Conservation (phyloP, 805 yeast species). For the Myxozyma nipponensis region DNA sequence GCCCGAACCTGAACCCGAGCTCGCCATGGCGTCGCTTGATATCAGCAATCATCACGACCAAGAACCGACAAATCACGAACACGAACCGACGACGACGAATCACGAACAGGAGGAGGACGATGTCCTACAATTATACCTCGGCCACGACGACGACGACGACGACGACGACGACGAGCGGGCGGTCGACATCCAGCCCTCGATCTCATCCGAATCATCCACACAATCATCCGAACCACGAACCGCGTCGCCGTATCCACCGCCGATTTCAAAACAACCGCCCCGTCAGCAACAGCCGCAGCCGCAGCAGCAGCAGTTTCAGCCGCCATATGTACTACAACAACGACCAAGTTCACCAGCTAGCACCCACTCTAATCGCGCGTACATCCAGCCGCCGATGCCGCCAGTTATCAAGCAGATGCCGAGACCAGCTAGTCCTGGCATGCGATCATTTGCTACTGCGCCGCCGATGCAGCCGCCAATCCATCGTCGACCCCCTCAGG, state of each 20-base stretch:
- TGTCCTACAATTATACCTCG: constrained; percentile 7
- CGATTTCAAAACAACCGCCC: constrained; percentile 1
- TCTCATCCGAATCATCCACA: constrained; percentile 10
- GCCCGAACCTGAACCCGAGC: not conserved
- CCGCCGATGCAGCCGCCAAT: not conserved
- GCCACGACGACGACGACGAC: not conserved
- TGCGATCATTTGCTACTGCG: not conserved
- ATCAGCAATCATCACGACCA: not conserved
- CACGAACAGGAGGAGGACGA: not conserved
- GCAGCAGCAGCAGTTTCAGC: not conserved
- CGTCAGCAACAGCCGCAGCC: not conserved
- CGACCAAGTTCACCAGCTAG: too few relatives aligned
- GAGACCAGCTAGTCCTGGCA: not conserved
- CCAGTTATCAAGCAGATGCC: not conserved
- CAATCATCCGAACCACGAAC: constrained; percentile 23
- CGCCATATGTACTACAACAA: too few relatives aligned
- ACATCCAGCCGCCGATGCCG: not conserved
- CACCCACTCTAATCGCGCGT: too few relatives aligned
- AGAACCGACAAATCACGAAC: not conserved
- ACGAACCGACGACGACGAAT: not conserved
- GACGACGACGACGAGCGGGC: not conserved
- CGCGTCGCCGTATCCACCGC: constrained; percentile 16
- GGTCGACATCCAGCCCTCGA: not conserved
- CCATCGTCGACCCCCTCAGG: not conserved
- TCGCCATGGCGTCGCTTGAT: too few relatives aligned